Evolutionary conservation across 495 filamentous ascomycete species (phyloP).

Genomic region (Chaetomium fimeti): DNA sequence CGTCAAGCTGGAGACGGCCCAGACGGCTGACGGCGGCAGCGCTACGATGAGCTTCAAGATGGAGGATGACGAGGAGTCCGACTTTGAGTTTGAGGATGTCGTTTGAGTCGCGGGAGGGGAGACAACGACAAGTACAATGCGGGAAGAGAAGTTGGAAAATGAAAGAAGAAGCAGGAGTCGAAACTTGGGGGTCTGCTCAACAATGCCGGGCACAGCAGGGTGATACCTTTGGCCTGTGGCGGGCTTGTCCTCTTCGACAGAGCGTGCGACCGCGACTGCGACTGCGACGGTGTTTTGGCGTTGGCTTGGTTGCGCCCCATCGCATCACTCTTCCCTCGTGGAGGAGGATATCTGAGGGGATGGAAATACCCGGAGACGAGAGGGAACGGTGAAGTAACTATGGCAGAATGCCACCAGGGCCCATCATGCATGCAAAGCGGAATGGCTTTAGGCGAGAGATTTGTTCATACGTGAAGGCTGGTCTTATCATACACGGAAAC

Average conservation of each 20-base stretch:
- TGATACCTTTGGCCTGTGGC: conserved; percentile 8
- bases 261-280: no score
- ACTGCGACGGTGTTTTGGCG: no score
- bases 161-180: neutral
- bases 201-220: neutral
- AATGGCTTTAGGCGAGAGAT: neutral
- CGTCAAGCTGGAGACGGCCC: conserved; percentile 51
- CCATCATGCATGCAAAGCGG: neutral
- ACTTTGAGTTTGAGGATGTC: conserved; percentile 67
- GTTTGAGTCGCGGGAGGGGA: conserved; percentile 24
- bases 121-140: neutral
- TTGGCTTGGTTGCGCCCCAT: neutral
- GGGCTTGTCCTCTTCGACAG: neutral
- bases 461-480: neutral
- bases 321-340: neutral
- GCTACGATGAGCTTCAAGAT: conserved; percentile 55
- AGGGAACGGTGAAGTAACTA: neutral
- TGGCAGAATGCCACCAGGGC: neutral
- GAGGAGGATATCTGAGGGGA: neutral
- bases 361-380: neutral
- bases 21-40: conserved; percentile 34
- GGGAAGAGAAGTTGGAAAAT: neutral
- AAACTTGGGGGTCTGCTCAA: neutral
- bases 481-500: neutral
- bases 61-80: conserved; percentile 54